Evolutionary conservation across 148 eudicot genomes (phyloP).

Genomic region (Silene conica): DNA sequence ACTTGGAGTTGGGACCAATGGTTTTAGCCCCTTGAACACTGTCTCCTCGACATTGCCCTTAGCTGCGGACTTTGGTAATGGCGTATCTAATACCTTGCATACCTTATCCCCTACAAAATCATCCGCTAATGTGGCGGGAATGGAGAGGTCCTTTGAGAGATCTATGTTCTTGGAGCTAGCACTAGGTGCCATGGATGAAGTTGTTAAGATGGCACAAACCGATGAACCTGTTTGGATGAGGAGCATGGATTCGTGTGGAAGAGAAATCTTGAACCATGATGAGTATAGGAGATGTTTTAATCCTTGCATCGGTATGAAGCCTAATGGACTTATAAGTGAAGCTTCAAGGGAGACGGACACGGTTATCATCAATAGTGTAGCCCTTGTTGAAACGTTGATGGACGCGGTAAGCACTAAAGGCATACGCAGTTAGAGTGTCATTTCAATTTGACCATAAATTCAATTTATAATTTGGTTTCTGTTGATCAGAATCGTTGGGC

Average conservation of each 20-base stretch:
- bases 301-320: constrained; percentile 72
- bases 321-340: constrained; percentile 67
- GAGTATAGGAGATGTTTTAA: constrained; percentile 59
- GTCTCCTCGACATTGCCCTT: constrained; percentile 42
- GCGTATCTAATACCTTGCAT: constrained; percentile 43
- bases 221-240: constrained; percentile 86
- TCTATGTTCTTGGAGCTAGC: constrained; percentile 89
- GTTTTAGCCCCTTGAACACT: constrained; percentile 43
- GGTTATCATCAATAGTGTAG: constrained; percentile 88
- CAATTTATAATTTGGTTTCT: not conserved
- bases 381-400: constrained; percentile 91
- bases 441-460: not conserved
- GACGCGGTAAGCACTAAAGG: constrained; percentile 52
- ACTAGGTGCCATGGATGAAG: constrained; percentile 84
- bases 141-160: constrained; percentile 60
- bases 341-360: constrained; percentile 80
- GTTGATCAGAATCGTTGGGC: constrained; percentile 67
- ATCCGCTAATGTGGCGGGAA: constrained; percentile 31
- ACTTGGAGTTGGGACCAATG: constrained; percentile 73
- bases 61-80: constrained; percentile 52
- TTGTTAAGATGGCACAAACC: constrained; percentile 74
- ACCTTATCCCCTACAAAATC: constrained; percentile 44
- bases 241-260: constrained; percentile 46
- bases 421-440: not conserved
- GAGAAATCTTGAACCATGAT: constrained; percentile 62